A percentile compares a stretch with the other conserved stretches of the same genome.
phyloP scores from a whole-genome alignment of 805 yeast species.

The Danielia reshetovae region DNA sequence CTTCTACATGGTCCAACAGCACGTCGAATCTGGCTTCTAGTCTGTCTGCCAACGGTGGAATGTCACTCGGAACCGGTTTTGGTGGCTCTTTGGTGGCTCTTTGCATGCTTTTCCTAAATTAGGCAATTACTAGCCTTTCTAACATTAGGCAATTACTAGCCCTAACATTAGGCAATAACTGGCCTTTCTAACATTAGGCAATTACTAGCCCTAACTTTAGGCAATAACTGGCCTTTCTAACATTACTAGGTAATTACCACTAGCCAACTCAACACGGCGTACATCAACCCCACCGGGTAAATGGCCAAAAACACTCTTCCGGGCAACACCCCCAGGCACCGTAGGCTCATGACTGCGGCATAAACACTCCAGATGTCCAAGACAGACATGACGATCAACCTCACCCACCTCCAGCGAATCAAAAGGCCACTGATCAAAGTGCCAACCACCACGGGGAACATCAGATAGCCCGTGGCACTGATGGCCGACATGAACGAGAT shows the following conservation, averaged over 20 bases:
- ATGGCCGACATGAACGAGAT: conserved; percentile 66
- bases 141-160: no score
- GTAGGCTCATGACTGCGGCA: conserved; percentile 58
- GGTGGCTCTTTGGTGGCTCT: no score
- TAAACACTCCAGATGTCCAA: conserved; percentile 61
- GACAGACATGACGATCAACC: conserved; percentile 44
- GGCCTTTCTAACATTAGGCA: no score
- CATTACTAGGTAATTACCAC: conserved; percentile 50
- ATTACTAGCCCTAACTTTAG: no score
- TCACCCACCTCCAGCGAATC: conserved; percentile 44
- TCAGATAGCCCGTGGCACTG: conserved; percentile 65
- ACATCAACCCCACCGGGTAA: conserved; percentile 63
- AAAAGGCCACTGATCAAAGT: conserved; percentile 45
- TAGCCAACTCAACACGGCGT: conserved; percentile 61
- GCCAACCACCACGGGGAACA: conserved; percentile 61
- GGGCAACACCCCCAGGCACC: conserved; percentile 62
- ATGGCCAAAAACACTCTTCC: conserved; percentile 59
- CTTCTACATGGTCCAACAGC: no score
- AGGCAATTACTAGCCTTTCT: no score
- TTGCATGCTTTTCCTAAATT: no score
- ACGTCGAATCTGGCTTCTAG: no score
- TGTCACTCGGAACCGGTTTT: no score
- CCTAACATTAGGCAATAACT: no score
- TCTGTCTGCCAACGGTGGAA: no score
- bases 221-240: background rate